A percentile compares a stretch with the other conserved stretches of the same genome.
These are phyloP conservation scores for Cercis canadensis DNA, from an alignment of 306 rosid species.

Conservation along the genomic window DNA sequence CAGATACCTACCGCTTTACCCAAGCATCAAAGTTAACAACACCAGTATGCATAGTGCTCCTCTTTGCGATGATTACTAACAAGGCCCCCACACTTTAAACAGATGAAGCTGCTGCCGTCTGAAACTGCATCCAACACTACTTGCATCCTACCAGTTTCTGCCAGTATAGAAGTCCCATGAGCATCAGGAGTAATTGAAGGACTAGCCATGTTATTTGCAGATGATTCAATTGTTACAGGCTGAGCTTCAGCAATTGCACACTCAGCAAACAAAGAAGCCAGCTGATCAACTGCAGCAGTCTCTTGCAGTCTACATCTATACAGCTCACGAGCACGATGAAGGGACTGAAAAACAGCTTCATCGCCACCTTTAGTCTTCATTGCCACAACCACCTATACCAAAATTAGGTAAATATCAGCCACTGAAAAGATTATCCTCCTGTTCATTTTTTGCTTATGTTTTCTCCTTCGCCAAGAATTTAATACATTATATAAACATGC, in stretches of 20 bases:
- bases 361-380: conserved; percentile 86
- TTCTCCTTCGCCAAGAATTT: conserved; percentile 14
- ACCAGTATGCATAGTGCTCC: conserved; percentile 89
- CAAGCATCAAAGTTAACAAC: conserved; percentile 55
- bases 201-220: conserved; percentile 23
- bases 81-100: conserved; percentile 96
- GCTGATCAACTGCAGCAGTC: conserved; percentile 73
- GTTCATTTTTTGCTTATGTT: neutral
- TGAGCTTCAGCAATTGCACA: conserved; percentile 93
- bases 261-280: conserved; percentile 95
- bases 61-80: conserved; percentile 90
- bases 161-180: conserved; percentile 73
- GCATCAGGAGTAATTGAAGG: conserved; percentile 47
- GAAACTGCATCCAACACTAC: conserved; percentile 90
- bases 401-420: conserved; percentile 23
- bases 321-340: conserved; percentile 83
- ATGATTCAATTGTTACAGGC: conserved; percentile 54
- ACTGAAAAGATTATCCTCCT: conserved; percentile 1
- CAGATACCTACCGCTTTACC: conserved; percentile 11
- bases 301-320: conserved; percentile 75
- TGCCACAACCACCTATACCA: conserved; percentile 75
- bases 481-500: neutral
- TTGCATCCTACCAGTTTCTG: conserved; percentile 89
- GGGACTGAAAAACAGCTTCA: conserved; percentile 76
- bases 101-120: conserved; percentile 95